Base-by-base conservation (phyloP, 2,329 filamentous ascomycete genomes). In the Rasamsonia emersonii region DNA sequence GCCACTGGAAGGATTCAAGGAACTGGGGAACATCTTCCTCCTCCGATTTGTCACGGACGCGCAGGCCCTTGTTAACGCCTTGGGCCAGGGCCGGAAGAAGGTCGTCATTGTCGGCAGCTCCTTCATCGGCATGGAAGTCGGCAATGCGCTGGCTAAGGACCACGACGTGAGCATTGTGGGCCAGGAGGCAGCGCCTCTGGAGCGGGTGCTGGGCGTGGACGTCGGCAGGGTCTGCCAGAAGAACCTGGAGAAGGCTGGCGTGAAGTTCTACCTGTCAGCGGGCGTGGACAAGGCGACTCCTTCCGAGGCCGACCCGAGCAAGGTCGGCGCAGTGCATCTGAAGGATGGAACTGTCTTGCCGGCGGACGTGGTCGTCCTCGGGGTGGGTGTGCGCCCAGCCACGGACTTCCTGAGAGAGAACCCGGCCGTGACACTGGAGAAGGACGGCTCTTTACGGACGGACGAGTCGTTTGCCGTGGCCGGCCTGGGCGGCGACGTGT, bases 41-140 rank as follows among this genome's bases (percentile, higher is more conserved):
- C 71, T 98, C 8, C 77, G 91, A 33, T 79, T 69, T 8, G 68
- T 93, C n/a, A 71, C 79, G 24, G 79, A 96, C 51, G 75, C 79
- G 1, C 76, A 88, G 54, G 71, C 70, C 37, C 95, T 98, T 43
- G 70, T 86, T 16, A 70, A 67, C 1, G 85, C 86, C 5, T 82
- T 93, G 28, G 86, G 86, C 5, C 65, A 73, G 18, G 75, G 84
- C 25, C 81, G 83, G 52, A 95, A 94, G 71, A 95, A 94, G 59
- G 77, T 98, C 44, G 86, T 94, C 28, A 71, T 98, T 9, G 70
- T 98, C 33, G 91, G 91, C 24, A 89, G 82, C 37, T 93, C 86
- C 1, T 98, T 98, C 60, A 98, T 98, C 51, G 91, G 91, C 24
- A 93, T 98, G 83, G 91, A 98, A 60, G 75, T 93, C n/a, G 89